Evolutionary conservation across 306 rosid genomes (phyloP), one percentile per base, ranked within the genome.

Genomic region (Lagenaria siceraria): DNA sequence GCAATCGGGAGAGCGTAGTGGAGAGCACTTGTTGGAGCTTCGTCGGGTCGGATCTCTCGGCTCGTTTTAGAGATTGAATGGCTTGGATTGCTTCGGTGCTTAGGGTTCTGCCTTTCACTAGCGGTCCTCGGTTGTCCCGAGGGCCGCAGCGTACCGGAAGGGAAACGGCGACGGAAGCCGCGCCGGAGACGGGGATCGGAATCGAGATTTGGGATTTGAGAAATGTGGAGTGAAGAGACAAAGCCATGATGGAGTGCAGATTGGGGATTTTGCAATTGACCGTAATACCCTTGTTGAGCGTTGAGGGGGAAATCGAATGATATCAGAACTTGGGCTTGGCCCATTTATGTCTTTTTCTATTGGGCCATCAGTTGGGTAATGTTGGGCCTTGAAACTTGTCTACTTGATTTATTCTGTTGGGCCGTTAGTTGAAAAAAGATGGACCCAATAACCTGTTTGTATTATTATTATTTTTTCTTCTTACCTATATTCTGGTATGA

Each of bases 1-100:
- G 65, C 38, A 95, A 73, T 61, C 96, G 97, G 14, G 84, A 83
- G 71, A 94, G 93, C 22, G 91, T 85, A n/a, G 66, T 83, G 82
- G 90, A 86, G 56, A 80, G 77, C 19, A 72, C 75, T 19, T 70
- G 15, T n/a, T 81, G 6, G 35, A 81, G 72, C 78, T 84, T 71
- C 2, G 82, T 35, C 0, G 90, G 88, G 72, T 87, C 81, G 78
- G 91, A 85, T 85, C 86, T 84, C 40, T 86, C 81, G n/a, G 87
- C 72, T 21, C 97, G 93, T 77, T 95, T 94, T 7, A 92, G 87
- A 80, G 96, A 31, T 88, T 94, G 98, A 19, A 90, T 86, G 49
- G 97, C 96, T 85, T 90, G 97, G 89, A 94, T 94, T 62, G 98
- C 98, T 83, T 94, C 98, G 79, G 85, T 94, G 90, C 97, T 92